Percentiles rank a stretch among this genome's conserved stretches.
These are phyloP conservation scores for Asclepias syriaca DNA, from an alignment of 257 asterid genomes.

Conservation along the genomic window DNA sequence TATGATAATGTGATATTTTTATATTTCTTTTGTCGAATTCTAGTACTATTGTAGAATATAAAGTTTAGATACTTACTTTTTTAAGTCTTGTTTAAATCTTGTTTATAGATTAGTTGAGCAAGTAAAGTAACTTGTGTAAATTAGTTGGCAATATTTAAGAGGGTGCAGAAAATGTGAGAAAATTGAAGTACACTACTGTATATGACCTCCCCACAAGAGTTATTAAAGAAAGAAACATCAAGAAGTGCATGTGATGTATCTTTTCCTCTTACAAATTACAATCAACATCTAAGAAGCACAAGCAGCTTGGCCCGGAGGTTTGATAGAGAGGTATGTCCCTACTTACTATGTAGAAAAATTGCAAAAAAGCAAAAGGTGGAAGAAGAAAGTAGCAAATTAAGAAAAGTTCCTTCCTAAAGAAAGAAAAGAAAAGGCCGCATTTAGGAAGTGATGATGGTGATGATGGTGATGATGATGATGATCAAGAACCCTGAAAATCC, in stretches of 20 bases:
- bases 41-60: no score
- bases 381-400: conserved; percentile 4
- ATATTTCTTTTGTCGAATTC: no score
- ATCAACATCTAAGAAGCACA: conserved; percentile 15
- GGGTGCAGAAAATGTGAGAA: no score
- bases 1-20: neutral
- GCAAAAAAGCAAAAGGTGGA: conserved; percentile 34
- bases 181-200: conserved; percentile 11
- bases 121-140: no score
- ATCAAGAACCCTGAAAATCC: conserved; percentile 41
- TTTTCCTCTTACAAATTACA: conserved; percentile 21
- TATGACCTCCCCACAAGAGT: neutral
- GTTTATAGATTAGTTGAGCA: no score
- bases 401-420: conserved; percentile 3
- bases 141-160: no score
- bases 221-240: conserved; percentile 18
- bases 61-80: no score
- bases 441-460: conserved; percentile 24
- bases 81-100: no score
- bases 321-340: conserved; percentile 32
- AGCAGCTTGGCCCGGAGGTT: neutral
- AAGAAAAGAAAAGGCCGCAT: neutral
- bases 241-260: conserved; percentile 29
- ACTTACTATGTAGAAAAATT: conserved; percentile 24
- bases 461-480: conserved; percentile 64